These are phyloP conservation scores for Fusarium nodosum DNA, from an alignment of 2,329 filamentous ascomycete genomes.

Conservation along the genomic window DNA sequence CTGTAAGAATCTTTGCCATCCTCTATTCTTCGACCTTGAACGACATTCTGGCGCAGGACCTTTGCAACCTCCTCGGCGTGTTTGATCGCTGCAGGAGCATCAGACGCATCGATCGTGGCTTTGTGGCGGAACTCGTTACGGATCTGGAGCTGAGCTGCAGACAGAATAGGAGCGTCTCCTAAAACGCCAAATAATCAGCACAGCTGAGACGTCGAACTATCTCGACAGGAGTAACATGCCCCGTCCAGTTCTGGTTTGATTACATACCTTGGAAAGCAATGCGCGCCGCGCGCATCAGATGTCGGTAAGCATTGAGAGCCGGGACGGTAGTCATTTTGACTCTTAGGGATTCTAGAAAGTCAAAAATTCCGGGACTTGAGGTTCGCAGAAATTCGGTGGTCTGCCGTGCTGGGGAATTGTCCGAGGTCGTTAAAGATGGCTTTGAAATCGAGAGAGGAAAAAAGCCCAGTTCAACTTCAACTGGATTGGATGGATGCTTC, in stretches of 20 bases:
- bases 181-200: constrained; percentile 9
- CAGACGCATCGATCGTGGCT: constrained; percentile 68
- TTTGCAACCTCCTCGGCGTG: constrained; percentile 87
- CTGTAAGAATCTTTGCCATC: constrained; percentile 66
- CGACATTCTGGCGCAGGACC: constrained; percentile 85
- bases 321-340: constrained; percentile 57
- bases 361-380: no score
- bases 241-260: neutral
- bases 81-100: constrained; percentile 74
- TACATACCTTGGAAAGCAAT: constrained; percentile 84
- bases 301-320: constrained; percentile 83
- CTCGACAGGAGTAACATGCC: neutral
- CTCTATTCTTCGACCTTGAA: constrained; percentile 78
- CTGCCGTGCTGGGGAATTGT: neutral
- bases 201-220: neutral
- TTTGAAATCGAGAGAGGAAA: constrained; percentile 31
- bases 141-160: constrained; percentile 79
- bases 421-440: constrained; percentile 3
- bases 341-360: neutral
- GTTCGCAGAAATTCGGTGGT: neutral
- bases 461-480: constrained; percentile 21
- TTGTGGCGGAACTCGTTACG: constrained; percentile 80
- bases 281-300: constrained; percentile 82
- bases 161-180: constrained; percentile 80
- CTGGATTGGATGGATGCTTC: constrained; percentile 10